Evolutionary conservation across 176 grass and related monocot species (phyloP), one percentile per base, ranked within the genome.

Genomic region (Juncus inflexus): DNA sequence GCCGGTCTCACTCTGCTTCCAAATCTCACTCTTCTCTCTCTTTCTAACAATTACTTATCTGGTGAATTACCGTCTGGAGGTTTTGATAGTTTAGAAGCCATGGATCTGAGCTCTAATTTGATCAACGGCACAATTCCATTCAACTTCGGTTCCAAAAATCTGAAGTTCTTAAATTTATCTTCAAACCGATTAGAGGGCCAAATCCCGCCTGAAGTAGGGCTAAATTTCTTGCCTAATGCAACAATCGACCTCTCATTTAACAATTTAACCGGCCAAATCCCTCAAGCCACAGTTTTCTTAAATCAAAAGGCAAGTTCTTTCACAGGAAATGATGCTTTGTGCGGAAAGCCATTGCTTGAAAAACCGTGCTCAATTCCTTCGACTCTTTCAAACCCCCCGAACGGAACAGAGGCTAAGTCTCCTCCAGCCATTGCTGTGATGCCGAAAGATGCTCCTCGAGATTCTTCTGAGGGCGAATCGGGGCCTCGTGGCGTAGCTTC

Each of bases 401-500:
- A 90, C 58, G 54, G 63, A 13, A 84, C 94, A 3, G 80, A 86
- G 60, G 77, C 63, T 0, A 77, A 83, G 42, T 77, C 85, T 64
- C 89, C 95, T 53, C 89, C 95, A 37, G 86, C 95, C 8, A 92
- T 99, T 74, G 95, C 95, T 12, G 95, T 86, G 69, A 90, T 94
- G 4, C 95, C 95, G 12, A 86, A 94, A 71, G 84, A 72, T 50
- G 61, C 78, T 7, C 72, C 82, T 0, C 37, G 50, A 0, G 74
- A 79, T 4, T 58, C 72, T 0, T 47, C 43, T 47, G 43, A 9
- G 43, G 43, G 9, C 43, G 70, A 76, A 15, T 65, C 62, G 9
- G 71, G 74, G 1, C 2, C 67, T 6, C 28, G 11, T 55, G 16
- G 9, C 12, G 60, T 35, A 8, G 54, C 45, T 8, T 67, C 69